Percentiles rank a stretch among this genome's conserved stretches.
These are phyloP conservation scores for Brassica rapa DNA, from an alignment of 345 rosid species.

Conservation along the genomic window DNA sequence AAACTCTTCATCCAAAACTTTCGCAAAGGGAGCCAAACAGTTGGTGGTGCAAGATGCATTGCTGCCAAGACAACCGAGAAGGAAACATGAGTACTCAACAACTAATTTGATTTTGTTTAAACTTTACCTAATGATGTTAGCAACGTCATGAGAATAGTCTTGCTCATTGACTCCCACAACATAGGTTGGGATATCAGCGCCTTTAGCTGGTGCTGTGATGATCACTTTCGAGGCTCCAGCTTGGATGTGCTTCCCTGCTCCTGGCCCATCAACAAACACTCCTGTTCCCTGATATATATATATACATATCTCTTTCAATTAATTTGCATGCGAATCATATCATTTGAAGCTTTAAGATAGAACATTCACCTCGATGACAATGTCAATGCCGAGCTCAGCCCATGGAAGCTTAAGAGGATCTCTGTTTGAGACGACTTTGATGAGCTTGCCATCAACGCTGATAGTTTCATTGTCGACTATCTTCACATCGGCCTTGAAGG, in stretches of 20 bases:
- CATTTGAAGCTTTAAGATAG: constrained; percentile 3
- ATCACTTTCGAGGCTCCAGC: constrained; percentile 97
- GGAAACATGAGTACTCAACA: background rate
- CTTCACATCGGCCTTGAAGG: constrained; percentile 91
- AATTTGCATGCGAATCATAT: background rate
- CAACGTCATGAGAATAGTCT: constrained; percentile 72
- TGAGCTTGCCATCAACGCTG: constrained; percentile 84
- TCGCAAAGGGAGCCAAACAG: constrained; percentile 92
- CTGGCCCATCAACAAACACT: constrained; percentile 99
- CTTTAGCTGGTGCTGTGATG: constrained; percentile 99
- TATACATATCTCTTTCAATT: background rate
- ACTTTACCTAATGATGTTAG: constrained; percentile 78
- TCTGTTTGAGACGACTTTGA: constrained; percentile 88
- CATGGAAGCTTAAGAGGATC: constrained; percentile 98
- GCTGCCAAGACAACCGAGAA: constrained; percentile 46
- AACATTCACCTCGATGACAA: constrained; percentile 79
- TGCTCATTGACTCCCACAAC: constrained; percentile 91
- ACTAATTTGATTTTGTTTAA: constrained; percentile 11
- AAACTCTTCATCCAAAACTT: constrained; percentile 87
- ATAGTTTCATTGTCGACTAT: constrained; percentile 74
- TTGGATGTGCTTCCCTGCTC: constrained; percentile 98
- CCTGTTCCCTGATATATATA: constrained; percentile 75
- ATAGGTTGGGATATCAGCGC: constrained; percentile 95
- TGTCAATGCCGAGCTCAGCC: constrained; percentile 97
- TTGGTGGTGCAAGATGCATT: constrained; percentile 99